Conservation (phyloP, 352 stramenopile genomes). For the Salisapilia sapeloensis region DNA sequence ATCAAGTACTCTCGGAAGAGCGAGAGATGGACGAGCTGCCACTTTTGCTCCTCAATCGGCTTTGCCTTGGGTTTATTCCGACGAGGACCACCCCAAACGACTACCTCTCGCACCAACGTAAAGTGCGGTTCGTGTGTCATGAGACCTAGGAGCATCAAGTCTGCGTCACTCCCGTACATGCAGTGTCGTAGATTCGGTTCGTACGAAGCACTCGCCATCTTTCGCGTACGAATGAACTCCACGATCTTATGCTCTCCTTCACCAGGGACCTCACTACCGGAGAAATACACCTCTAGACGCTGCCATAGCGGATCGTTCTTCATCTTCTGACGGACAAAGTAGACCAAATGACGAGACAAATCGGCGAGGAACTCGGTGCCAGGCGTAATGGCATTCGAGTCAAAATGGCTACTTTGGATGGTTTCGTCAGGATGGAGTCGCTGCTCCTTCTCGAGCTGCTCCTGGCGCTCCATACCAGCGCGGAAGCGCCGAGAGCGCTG, state of each 20-base stretch:
- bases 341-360: slow-evolving; percentile 77
- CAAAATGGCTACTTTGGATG: slow-evolving; percentile 78
- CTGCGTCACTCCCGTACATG: slow-evolving; percentile 97
- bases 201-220: slow-evolving; percentile 87
- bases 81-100: slow-evolving; percentile 84
- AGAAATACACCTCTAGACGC: slow-evolving; percentile 94
- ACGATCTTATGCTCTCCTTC: slow-evolving; percentile 99
- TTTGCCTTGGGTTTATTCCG: slow-evolving; percentile 38
- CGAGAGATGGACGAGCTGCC: slow-evolving; percentile 94
- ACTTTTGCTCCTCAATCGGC: slow-evolving; percentile 92
- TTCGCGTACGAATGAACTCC: slow-evolving; percentile 90
- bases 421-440: slow-evolving; percentile 7
- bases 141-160: slow-evolving; percentile 97
- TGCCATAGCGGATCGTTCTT: slow-evolving; percentile 91
- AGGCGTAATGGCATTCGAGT: slow-evolving; percentile 99
- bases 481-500: slow-evolving; percentile 94
- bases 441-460: slow-evolving; percentile 44
- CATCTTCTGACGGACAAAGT: slow-evolving; percentile 95
- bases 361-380: slow-evolving; percentile 98
- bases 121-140: slow-evolving; percentile 98
- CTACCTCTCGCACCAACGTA: slow-evolving; percentile 94
- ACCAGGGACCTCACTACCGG: slow-evolving; percentile 92
- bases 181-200: slow-evolving; percentile 93
- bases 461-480: slow-evolving; percentile 59
- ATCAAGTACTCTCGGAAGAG: slow-evolving; percentile 96